Evolutionary conservation across 1,139 yeast genomes (phyloP).

Genomic region (Geotrichum phurueaensis): DNA sequence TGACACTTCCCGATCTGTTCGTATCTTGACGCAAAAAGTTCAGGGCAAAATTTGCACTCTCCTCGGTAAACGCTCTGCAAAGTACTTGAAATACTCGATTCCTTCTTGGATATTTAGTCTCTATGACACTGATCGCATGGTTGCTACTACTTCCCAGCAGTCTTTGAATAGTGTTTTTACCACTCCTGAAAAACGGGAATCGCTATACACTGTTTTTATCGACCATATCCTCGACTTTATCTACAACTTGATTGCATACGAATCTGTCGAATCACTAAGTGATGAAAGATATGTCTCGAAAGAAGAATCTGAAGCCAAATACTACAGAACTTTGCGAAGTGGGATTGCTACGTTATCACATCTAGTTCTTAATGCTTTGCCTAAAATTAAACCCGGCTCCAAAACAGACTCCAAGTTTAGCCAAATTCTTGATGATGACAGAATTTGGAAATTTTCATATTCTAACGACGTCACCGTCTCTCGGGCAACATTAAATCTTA

Average conservation of each 20-base stretch:
- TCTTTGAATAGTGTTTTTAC: constrained; percentile 53
- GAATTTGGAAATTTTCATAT: constrained; percentile 42
- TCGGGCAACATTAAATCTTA: constrained; percentile 3
- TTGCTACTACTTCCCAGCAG: constrained; percentile 46
- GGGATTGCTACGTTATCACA: constrained; percentile 48
- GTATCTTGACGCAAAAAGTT: constrained; percentile 56
- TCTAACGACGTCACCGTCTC: constrained; percentile 7
- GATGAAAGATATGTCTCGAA: constrained; percentile 68
- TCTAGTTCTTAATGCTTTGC: constrained; percentile 30
- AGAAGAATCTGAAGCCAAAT: constrained; percentile 65
- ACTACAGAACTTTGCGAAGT: constrained; percentile 52
- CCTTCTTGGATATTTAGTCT: constrained; percentile 70
- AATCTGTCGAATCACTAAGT: constrained; percentile 57
- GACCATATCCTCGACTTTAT: constrained; percentile 52
- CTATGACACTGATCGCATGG: constrained; percentile 62
- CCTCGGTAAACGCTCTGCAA: constrained; percentile 56
- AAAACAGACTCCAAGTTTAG: constrained; percentile 24
- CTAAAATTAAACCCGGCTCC: constrained; percentile 11
- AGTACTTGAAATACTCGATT: constrained; percentile 61
- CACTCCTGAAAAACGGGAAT: constrained; percentile 50
- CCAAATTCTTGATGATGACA: constrained; percentile 39
- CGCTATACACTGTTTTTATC: constrained; percentile 56
- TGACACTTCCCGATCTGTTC: constrained; percentile 61
- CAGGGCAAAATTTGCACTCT: constrained; percentile 49
- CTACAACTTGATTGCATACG: constrained; percentile 48